Evolutionary conservation across 225 moss, liverwort and hornwort species (phyloP).

Genomic region (Physcomitrellopsis africana): DNA sequence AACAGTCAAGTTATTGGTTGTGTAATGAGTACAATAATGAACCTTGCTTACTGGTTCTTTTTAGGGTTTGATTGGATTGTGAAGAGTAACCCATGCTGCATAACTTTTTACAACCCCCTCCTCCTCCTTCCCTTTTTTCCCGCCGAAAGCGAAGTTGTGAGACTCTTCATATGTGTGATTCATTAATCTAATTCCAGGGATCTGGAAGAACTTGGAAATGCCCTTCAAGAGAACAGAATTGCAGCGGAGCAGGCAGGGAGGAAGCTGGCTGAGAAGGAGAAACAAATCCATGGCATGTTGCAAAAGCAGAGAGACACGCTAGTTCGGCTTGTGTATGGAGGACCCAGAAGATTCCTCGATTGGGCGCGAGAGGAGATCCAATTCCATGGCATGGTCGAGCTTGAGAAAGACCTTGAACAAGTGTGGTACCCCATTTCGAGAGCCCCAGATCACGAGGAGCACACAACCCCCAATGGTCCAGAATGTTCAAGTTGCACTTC

Average conservation of each 20-base stretch:
- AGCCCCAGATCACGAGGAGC: constrained; percentile 2
- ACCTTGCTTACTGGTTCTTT: too few species aligned
- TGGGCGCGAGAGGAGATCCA: constrained; percentile 46
- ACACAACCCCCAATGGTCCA: constrained; percentile 10
- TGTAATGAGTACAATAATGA: too few species aligned
- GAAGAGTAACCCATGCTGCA: too few species aligned
- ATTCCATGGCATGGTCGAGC: constrained; percentile 18
- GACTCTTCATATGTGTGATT: constrained; percentile 13
- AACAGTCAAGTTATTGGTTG: too few species aligned
- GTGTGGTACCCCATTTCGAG: constrained; percentile 31
- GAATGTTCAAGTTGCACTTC: constrained; percentile 14
- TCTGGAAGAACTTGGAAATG: constrained; percentile 42
- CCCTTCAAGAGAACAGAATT: constrained; percentile 38
- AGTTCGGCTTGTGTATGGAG: constrained; percentile 41
- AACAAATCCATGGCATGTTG: constrained; percentile 21
- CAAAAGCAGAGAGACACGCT: constrained; percentile 36
- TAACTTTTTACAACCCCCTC: too few species aligned
- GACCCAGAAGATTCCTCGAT: constrained; percentile 30
- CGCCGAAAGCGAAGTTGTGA: neutral
- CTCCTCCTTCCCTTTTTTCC: too few species aligned
- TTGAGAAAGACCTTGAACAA: constrained; percentile 37
- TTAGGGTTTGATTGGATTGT: too few species aligned
- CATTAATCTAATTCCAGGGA: constrained; percentile 31
- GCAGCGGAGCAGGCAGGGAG: constrained; percentile 39
- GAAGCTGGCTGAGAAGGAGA: constrained; percentile 34